Evolutionary conservation across 306 rosid genomes (phyloP).

Genomic region (Ceratonia siliqua): DNA sequence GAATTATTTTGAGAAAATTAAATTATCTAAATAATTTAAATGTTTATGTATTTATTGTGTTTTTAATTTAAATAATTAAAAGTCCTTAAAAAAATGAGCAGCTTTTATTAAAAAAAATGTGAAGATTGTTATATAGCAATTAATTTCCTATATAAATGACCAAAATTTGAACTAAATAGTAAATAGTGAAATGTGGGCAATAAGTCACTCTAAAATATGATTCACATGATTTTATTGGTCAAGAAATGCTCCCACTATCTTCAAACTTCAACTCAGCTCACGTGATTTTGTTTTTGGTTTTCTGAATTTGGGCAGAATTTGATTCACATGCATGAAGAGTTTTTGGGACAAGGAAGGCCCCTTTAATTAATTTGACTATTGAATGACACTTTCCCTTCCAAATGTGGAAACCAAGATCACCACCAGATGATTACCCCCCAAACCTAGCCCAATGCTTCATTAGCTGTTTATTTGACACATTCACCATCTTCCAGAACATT

Average conservation of each 20-base stretch:
- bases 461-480: constrained; percentile 23
- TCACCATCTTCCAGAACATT: constrained; percentile 3
- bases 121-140: too few relatives aligned
- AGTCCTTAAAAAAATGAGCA: too few relatives aligned
- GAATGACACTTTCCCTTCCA: constrained; percentile 25
- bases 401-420: constrained; percentile 34
- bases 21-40: too few relatives aligned
- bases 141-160: too few relatives aligned
- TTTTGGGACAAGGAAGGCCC: constrained; percentile 38
- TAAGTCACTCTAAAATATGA: too few relatives aligned
- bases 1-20: too few relatives aligned
- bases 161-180: too few relatives aligned
- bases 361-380: constrained; percentile 35
- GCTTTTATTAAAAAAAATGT: too few relatives aligned
- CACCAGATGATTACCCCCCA: constrained; percentile 17
- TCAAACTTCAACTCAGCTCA: not conserved
- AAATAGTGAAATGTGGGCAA: too few relatives aligned
- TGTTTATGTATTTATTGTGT: too few relatives aligned
- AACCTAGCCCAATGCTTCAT: not conserved
- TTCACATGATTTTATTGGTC: too few relatives aligned
- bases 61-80: too few relatives aligned
- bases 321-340: not conserved
- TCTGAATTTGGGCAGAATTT: constrained; percentile 9
- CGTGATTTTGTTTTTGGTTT: constrained; percentile 10
- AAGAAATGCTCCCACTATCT: not conserved